These are phyloP conservation scores for Datura wrightii DNA, from an alignment of 257 asterid species.

Conservation along the genomic window DNA sequence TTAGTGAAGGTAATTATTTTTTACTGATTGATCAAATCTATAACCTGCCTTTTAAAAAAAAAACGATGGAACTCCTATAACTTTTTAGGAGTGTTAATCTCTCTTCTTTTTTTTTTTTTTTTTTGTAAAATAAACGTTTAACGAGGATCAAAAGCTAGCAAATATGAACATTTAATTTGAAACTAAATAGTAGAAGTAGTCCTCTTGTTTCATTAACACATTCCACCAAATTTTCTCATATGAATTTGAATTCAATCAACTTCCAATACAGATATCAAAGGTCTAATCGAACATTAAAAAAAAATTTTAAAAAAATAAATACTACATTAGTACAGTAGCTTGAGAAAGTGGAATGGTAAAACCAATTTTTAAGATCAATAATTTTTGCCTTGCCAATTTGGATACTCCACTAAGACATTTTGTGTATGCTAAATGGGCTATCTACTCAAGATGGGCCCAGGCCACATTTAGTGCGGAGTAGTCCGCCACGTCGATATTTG, in stretches of 20 bases:
- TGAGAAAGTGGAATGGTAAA: background rate
- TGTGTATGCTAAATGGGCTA: slow-evolving; percentile 21
- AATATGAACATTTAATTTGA: background rate
- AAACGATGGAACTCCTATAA: background rate
- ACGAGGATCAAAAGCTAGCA: background rate
- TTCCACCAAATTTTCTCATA: too few species aligned
- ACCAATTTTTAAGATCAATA: background rate
- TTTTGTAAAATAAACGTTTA: background rate
- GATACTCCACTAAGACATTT: background rate
- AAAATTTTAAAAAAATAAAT: too few species aligned
- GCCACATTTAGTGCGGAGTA: background rate
- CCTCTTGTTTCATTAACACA: background rate
- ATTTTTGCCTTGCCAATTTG: slow-evolving; percentile 7
- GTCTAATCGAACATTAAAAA: too few species aligned
- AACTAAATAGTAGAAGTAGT: background rate
- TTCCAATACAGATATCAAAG: too few species aligned
- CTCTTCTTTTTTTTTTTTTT: too few species aligned
- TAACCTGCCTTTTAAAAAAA: background rate
- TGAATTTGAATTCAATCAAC: background rate
- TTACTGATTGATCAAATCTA: too few species aligned
- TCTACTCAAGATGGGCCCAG: slow-evolving; percentile 28
- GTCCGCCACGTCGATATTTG: background rate
- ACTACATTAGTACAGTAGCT: background rate
- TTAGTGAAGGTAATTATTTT: too few species aligned
- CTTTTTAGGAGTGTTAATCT: background rate